Evolutionary conservation across 2,329 filamentous ascomycete genomes (phyloP).

Genomic region (Metarhizium sp.): DNA sequence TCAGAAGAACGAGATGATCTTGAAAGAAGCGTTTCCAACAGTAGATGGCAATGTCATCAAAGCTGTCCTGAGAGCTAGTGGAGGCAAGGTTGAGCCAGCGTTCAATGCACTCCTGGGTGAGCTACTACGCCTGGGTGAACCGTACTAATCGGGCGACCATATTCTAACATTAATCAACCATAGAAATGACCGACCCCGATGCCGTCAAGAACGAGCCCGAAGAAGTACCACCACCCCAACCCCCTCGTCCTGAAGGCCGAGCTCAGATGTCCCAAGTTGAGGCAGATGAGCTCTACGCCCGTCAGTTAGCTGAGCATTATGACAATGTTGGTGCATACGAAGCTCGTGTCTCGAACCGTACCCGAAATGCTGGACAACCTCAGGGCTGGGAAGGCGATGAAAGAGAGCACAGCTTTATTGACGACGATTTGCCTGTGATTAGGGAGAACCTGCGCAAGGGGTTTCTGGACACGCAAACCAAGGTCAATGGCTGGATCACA

Average conservation of each 20-base stretch:
- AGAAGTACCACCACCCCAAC: conserved; percentile 59
- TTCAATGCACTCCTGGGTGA: conserved; percentile 88
- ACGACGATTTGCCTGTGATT: conserved; percentile 91
- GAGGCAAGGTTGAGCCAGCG: conserved; percentile 80
- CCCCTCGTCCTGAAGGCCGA: conserved; percentile 61
- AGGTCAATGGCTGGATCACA: conserved; percentile 87
- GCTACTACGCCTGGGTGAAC: not conserved
- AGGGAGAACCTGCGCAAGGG: conserved; percentile 89
- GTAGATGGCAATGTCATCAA: conserved; percentile 76
- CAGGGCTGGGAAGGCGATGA: conserved; percentile 41
- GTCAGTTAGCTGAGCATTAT: conserved; percentile 88
- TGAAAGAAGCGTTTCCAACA: conserved; percentile 87
- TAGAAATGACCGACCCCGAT: conserved; percentile 73
- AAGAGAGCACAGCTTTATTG: conserved; percentile 81
- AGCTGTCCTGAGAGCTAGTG: conserved; percentile 78
- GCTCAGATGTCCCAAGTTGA: conserved; percentile 71
- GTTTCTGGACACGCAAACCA: conserved; percentile 86
- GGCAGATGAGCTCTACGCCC: conserved; percentile 83
- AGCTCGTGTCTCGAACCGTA: conserved; percentile 40
- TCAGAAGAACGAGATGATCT: conserved; percentile 76
- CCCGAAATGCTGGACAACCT: conserved; percentile 29
- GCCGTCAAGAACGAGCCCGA: conserved; percentile 46
- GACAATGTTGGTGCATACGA: conserved; percentile 53
- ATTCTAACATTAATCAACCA: not conserved
- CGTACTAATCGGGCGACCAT: not conserved